A percentile compares a stretch with the other conserved stretches of the same genome.
Evolutionary conservation across 306 rosid species (phyloP).

Genomic region (Luffa acutangula): DNA sequence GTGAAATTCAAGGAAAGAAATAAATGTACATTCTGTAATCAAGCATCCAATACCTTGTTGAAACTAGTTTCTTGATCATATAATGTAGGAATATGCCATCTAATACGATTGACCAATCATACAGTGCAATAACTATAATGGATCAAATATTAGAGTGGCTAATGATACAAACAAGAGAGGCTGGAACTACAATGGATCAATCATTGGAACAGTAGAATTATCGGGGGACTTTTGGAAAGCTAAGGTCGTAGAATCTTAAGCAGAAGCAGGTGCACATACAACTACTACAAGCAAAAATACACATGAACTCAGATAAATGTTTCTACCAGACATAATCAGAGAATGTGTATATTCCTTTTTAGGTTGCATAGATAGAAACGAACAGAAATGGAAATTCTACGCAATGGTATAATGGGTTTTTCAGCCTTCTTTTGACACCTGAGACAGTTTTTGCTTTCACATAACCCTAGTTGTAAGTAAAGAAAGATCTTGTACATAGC

Average conservation of each 20-base stretch:
- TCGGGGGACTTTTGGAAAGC: not conserved
- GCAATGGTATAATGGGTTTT: not conserved
- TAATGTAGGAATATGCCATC: not conserved
- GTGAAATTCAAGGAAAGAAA: conserved; percentile 5
- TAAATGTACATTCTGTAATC: not conserved
- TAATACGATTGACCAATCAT: not conserved
- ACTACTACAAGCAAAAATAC: not conserved
- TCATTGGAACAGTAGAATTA: not conserved
- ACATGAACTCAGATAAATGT: not conserved
- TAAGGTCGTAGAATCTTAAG: not conserved
- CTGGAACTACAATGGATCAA: not conserved
- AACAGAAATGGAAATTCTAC: not conserved
- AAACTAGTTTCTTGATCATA: not conserved
- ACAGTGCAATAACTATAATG: not conserved
- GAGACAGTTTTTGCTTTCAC: not conserved
- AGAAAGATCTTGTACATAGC: not conserved
- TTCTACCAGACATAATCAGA: not conserved
- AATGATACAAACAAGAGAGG: not conserved
- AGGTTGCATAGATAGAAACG: not conserved
- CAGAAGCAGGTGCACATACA: conserved; percentile 1
- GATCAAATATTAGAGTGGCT: not conserved
- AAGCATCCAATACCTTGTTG: conserved; percentile 4
- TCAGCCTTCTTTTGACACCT: not conserved
- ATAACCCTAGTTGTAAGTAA: not conserved
- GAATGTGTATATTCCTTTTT: not conserved